Conservation (phyloP, 2,329 filamentous ascomycete species). For the Sclerotinia sclerotiorum region DNA sequence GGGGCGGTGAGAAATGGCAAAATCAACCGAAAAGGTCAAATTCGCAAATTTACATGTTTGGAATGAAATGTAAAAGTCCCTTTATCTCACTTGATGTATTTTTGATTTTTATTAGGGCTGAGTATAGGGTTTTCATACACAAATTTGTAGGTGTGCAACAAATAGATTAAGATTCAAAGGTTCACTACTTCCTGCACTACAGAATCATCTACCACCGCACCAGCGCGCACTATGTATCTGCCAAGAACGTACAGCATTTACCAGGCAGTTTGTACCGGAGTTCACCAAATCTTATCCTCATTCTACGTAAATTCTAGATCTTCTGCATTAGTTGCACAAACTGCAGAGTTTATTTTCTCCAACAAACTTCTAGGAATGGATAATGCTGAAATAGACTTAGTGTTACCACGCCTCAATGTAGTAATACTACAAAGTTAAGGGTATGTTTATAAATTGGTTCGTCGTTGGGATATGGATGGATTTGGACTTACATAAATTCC, state of each 20-base stretch:
- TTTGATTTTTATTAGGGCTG: not conserved
- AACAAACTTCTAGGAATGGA: not conserved
- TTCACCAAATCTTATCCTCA: not conserved
- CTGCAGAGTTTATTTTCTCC: not conserved
- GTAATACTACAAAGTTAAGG: not conserved
- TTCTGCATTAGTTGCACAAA: conserved; percentile 7
- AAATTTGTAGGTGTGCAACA: not conserved
- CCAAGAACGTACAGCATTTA: conserved; percentile 1
- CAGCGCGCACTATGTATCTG: not conserved
- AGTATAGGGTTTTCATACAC: no score
- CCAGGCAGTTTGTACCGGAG: conserved; percentile 2
- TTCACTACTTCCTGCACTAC: not conserved
- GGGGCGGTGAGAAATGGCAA: conserved; percentile 14
- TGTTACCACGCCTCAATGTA: not conserved
- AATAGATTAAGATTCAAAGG: no score
- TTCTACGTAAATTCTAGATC: not conserved
- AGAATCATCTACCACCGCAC: not conserved
- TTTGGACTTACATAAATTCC: not conserved
- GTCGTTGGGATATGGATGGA: not conserved
- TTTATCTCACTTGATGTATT: not conserved
- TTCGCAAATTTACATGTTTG: not conserved
- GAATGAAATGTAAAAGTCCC: not conserved
- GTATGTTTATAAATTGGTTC: not conserved
- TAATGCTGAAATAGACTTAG: not conserved
- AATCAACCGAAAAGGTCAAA: not conserved